Evolutionary conservation across 768 basidiomycete genomes (phyloP).

Genomic region (Royoungia palumana): DNA sequence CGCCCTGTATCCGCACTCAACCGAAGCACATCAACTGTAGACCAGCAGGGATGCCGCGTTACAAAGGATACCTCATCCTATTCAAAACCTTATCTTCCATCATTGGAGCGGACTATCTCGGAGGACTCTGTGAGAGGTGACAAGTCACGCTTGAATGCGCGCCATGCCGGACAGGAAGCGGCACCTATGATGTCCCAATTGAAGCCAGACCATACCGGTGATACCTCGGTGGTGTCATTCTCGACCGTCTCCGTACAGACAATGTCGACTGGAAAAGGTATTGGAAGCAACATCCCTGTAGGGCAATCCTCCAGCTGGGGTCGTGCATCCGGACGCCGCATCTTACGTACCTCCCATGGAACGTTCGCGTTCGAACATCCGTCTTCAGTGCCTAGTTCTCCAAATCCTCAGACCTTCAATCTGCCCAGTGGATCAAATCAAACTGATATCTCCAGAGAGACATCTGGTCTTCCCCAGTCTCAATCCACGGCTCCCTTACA

Average conservation of each 20-base stretch:
- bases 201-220: conserved; percentile 38
- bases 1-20: conserved; percentile 48
- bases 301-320: conserved; percentile 57
- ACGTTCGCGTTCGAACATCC: conserved; percentile 69
- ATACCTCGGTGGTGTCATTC: conserved; percentile 31
- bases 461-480: conserved; percentile 9
- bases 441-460: conserved; percentile 1
- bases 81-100: conserved; percentile 14
- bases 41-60: conserved; percentile 12
- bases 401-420: conserved; percentile 18
- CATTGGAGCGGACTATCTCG: conserved; percentile 26
- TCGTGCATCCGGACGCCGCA: conserved; percentile 45
- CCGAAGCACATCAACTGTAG: conserved; percentile 26
- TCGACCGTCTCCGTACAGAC: conserved; percentile 38
- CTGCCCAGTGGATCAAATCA: conserved; percentile 16
- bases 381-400: conserved; percentile 47
- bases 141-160: conserved; percentile 7
- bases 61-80: conserved; percentile 4
- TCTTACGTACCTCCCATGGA: conserved; percentile 47
- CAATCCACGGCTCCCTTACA: conserved; percentile 21
- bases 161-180: conserved; percentile 18
- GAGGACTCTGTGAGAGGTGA: conserved; percentile 22
- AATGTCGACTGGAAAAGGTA: conserved; percentile 33
- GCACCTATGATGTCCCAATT: conserved; percentile 22
- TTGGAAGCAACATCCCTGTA: conserved; percentile 22